Evolutionary conservation across 441 rosid species (phyloP).

Genomic region (Populus hybrid): DNA sequence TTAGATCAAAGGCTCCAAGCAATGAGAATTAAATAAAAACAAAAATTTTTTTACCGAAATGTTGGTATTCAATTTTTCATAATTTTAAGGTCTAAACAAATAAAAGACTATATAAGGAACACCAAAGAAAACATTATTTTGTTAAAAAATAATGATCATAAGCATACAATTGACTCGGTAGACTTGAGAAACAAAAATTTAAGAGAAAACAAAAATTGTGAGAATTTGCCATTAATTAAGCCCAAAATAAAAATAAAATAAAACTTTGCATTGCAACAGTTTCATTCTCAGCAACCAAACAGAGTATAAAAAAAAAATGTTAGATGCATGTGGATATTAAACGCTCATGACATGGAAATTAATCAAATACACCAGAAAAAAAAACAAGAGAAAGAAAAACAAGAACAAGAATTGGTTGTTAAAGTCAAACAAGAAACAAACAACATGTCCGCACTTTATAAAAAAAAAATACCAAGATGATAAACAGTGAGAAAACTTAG

Average conservation of each 20-base stretch:
- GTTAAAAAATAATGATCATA: not conserved
- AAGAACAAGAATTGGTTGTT: not conserved
- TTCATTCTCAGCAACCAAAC: slow-evolving; percentile 23
- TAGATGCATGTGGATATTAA: not conserved
- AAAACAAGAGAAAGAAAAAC: not conserved
- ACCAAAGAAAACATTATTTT: not conserved
- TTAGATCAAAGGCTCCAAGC: not conserved
- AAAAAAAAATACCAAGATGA: not conserved
- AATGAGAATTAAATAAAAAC: not conserved
- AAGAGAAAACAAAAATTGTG: not conserved
- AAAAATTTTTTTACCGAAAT: not conserved
- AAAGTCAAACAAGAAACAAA: slow-evolving; percentile 1
- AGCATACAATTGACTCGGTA: not conserved
- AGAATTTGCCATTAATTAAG: not conserved
- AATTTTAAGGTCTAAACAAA: not conserved
- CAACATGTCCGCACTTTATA: not conserved
- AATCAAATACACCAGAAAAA: too few relatives aligned
- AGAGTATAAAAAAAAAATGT: slow-evolving; percentile 1
- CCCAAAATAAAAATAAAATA: not conserved
- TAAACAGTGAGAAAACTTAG: not conserved
- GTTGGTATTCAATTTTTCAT: not conserved
- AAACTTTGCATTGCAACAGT: not conserved
- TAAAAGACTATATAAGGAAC: not conserved
- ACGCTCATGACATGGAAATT: not conserved
- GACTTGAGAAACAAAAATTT: not conserved